Conservation (phyloP, 2,329 filamentous ascomycete genomes). For the Fusarium euwallaceae region DNA sequence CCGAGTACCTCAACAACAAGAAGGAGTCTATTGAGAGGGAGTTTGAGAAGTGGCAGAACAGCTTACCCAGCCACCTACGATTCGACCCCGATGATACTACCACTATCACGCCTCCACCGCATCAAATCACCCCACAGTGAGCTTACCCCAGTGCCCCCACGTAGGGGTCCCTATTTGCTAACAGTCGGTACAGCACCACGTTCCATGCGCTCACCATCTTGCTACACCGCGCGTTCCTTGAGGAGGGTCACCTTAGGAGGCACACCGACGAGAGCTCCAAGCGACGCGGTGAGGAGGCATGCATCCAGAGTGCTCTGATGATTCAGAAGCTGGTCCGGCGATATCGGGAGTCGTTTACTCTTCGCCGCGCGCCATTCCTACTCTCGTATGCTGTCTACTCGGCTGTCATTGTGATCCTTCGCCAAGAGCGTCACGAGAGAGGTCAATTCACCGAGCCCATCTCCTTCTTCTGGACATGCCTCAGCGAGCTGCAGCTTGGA, state of each 20-base stretch:
- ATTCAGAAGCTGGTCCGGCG: conserved; percentile 53
- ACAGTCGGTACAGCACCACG: conserved; percentile 41
- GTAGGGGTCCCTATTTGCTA: conserved; percentile 7
- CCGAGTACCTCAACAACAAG: conserved; percentile 44
- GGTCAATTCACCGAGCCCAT: conserved; percentile 51
- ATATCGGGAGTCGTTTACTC: conserved; percentile 55
- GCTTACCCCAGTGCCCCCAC: conserved; percentile 7
- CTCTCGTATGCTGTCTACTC: conserved; percentile 58
- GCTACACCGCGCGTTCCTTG: conserved; percentile 60
- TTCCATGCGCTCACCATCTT: conserved; percentile 60
- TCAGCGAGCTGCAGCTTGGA: conserved; percentile 52
- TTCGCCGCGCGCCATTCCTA: conserved; percentile 57
- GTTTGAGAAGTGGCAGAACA: conserved; percentile 45
- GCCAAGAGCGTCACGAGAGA: conserved; percentile 48
- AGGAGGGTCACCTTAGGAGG: conserved; percentile 48
- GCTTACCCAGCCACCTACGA: conserved; percentile 43
- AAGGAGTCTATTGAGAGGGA: conserved; percentile 46
- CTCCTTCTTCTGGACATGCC: conserved; percentile 54
- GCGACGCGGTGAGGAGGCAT: conserved; percentile 45
- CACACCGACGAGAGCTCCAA: conserved; percentile 46
- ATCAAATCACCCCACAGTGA: conserved; percentile 50
- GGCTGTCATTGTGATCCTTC: conserved; percentile 50
- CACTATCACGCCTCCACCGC: conserved; percentile 45
- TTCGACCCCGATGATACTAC: conserved; percentile 46
- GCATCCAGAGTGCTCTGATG: conserved; percentile 50